A percentile compares a stretch with the other conserved stretches of the same genome.
Conservation (phyloP, 352 stramenopile genomes). For the Globisporangium splendens region DNA sequence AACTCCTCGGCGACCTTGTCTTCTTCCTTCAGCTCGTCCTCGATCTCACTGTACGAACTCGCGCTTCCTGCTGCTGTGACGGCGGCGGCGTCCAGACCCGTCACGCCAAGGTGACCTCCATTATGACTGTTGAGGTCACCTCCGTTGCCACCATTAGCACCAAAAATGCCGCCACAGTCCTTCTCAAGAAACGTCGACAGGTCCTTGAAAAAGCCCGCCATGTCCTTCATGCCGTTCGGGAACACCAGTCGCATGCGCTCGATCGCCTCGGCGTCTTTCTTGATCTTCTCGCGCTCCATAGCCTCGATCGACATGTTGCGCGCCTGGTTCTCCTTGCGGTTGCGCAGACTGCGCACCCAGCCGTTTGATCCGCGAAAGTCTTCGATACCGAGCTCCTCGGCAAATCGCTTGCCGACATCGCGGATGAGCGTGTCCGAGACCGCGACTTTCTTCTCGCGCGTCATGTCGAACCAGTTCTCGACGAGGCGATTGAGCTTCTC, state of each 20-base stretch:
- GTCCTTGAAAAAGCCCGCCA: slow-evolving; percentile 74
- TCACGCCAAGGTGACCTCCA: slow-evolving; percentile 6
- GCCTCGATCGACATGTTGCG: slow-evolving; percentile 55
- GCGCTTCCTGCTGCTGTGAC: slow-evolving; percentile 1
- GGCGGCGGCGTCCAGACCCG: slow-evolving; percentile 13
- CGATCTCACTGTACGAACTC: slow-evolving; percentile 33
- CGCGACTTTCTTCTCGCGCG: slow-evolving; percentile 61
- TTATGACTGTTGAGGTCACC: neutral
- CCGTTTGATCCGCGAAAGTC: slow-evolving; percentile 80
- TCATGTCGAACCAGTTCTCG: slow-evolving; percentile 83
- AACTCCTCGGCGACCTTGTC: slow-evolving; percentile 43
- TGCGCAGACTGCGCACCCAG: slow-evolving; percentile 75
- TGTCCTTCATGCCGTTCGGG: slow-evolving; percentile 69
- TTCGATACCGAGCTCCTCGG: slow-evolving; percentile 66
- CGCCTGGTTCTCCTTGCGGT: slow-evolving; percentile 66
- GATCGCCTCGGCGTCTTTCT: slow-evolving; percentile 71
- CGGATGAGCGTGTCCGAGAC: slow-evolving; percentile 75
- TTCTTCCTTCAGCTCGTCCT: slow-evolving; percentile 36
- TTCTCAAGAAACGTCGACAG: slow-evolving; percentile 70
- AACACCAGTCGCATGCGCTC: slow-evolving; percentile 69
- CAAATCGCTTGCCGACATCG: slow-evolving; percentile 68
- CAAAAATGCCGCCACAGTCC: slow-evolving; percentile 29
- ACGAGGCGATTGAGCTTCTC: slow-evolving; percentile 79
- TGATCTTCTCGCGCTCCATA: slow-evolving; percentile 50
- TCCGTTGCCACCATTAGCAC: neutral